These are phyloP conservation scores for Emmonsiellopsis sp. DNA, from an alignment of 2,329 filamentous ascomycete genomes.

Conservation along the genomic window DNA sequence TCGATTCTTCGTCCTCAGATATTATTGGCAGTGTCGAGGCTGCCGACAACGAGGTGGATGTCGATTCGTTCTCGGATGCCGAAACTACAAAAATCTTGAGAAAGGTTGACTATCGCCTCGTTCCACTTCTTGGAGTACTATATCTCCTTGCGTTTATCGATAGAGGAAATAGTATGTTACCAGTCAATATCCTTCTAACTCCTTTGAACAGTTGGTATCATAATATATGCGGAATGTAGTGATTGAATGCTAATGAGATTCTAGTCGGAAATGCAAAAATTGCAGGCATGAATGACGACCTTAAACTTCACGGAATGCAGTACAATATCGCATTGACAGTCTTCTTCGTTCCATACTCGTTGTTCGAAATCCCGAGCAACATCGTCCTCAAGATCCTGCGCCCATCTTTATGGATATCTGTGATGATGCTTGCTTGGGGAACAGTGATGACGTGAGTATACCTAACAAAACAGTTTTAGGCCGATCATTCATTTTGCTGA, in stretches of 20 bases:
- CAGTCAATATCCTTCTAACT: neutral
- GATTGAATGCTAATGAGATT: neutral
- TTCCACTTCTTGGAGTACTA: constrained; percentile 33
- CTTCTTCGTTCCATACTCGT: constrained; percentile 33
- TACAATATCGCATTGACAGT: constrained; percentile 43
- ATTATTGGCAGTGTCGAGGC: constrained; percentile 2
- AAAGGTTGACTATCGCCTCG: constrained; percentile 32
- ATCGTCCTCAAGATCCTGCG: constrained; percentile 36
- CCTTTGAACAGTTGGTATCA: neutral
- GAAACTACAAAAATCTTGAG: constrained; percentile 21
- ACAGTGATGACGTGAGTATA: constrained; percentile 15
- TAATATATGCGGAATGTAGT: neutral
- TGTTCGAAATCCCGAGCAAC: constrained; percentile 34
- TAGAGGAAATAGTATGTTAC: constrained; percentile 32
- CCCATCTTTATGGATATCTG: constrained; percentile 45
- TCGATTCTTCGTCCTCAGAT: neutral
- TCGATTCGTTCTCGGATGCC: constrained; percentile 8
- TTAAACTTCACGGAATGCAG: constrained; percentile 27
- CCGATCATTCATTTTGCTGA: neutral
- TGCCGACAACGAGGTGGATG: constrained; percentile 4
- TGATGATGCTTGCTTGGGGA: constrained; percentile 37
- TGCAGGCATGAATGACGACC: constrained; percentile 19
- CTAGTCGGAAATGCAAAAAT: constrained; percentile 30
- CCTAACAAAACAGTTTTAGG: neutral
- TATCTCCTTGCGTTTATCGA: constrained; percentile 72